Base-by-base conservation (phyloP, 768 basidiomycete genomes). In the Russula virescens region DNA sequence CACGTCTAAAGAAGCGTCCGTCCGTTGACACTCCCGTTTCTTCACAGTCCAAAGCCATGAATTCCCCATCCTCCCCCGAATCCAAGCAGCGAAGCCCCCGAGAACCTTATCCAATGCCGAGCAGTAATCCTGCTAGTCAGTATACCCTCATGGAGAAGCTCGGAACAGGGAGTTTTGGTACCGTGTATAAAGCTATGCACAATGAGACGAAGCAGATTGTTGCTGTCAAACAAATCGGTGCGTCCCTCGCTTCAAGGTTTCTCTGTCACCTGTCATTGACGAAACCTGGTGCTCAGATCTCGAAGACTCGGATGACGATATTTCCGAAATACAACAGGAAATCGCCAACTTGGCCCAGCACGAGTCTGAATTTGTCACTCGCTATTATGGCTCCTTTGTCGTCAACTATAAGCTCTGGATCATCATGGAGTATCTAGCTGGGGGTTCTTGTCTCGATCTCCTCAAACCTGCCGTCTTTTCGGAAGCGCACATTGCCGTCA, bases 391-490 rank as follows among this genome's bases (percentile, higher is more conserved):
- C 49, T 94, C 93, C 52, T 99, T 99, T 74, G 93, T 99, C 58
- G 87, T 93, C 67, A 86, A 90, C 40, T 98, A 96, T 80, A 96
- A 98, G 75, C 80, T 99, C 25, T 99, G 97, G 97, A 99, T 99
- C 71, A 78, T 99, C 70, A 98, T 99, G 97, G 97, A 99, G 75
- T 99, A 93, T 75, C 87, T 98, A 58, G 94, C 94, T 0, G 97
- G 97, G 47, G 97, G 97, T n/a, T 97, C 94, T 28, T 98, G 97
- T 76, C 83, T 98, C 58, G 97, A 98, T 75, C 81, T 99, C 58
- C 83, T 98, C 68, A 97, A 96, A 75, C 83, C 93, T 1, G 96
- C 93, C 28, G 78, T 83, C 34, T 97, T 98, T 74, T 85, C 88
- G 16, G 97, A 99, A 75, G 82, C 85, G 0, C 95, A 98, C 70